phyloP scores from a whole-genome alignment of 352 stramenopile genomes.

The Phytophthora sp. region DNA sequence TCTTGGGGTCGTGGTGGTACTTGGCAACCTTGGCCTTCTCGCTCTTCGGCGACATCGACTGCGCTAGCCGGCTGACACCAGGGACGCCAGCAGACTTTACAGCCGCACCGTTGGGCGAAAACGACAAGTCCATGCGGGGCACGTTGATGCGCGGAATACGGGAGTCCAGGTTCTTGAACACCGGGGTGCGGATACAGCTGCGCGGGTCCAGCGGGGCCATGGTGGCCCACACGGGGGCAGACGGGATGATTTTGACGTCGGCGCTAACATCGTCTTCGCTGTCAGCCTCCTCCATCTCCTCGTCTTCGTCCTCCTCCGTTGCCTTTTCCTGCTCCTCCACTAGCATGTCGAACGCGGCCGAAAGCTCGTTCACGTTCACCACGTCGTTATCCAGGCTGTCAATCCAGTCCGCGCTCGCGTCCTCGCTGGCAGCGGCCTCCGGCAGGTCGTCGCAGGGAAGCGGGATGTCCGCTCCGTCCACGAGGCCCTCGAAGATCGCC shows the following conservation, averaged over 20 bases:
- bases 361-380: slow-evolving; percentile 79
- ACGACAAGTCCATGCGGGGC: slow-evolving; percentile 76
- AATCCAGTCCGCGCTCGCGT: slow-evolving; percentile 55
- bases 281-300: slow-evolving; percentile 45
- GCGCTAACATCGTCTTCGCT: slow-evolving; percentile 30
- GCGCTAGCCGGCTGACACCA: slow-evolving; percentile 5
- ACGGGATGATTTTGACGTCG: slow-evolving; percentile 53
- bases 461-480: slow-evolving; percentile 61
- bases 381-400: slow-evolving; percentile 68
- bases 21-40: slow-evolving; percentile 52
- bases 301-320: slow-evolving; percentile 41
- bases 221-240: slow-evolving; percentile 54
- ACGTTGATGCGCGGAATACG: slow-evolving; percentile 73
- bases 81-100: slow-evolving; percentile 16
- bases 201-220: slow-evolving; percentile 76
- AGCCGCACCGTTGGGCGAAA: slow-evolving; percentile 27
- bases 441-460: slow-evolving; percentile 61
- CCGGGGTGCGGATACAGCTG: slow-evolving; percentile 72
- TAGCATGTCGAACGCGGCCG: slow-evolving; percentile 65
- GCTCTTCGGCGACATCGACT: slow-evolving; percentile 56
- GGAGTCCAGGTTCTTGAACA: slow-evolving; percentile 83
- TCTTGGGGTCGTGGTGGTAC: slow-evolving; percentile 75
- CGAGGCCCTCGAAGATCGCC: slow-evolving; percentile 75
- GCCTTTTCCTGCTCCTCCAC: slow-evolving; percentile 50
- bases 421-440: slow-evolving; percentile 19